These are phyloP conservation scores for Triticum dicoccoides DNA, from an alignment of 176 grass and related monocot species.

Conservation along the genomic window DNA sequence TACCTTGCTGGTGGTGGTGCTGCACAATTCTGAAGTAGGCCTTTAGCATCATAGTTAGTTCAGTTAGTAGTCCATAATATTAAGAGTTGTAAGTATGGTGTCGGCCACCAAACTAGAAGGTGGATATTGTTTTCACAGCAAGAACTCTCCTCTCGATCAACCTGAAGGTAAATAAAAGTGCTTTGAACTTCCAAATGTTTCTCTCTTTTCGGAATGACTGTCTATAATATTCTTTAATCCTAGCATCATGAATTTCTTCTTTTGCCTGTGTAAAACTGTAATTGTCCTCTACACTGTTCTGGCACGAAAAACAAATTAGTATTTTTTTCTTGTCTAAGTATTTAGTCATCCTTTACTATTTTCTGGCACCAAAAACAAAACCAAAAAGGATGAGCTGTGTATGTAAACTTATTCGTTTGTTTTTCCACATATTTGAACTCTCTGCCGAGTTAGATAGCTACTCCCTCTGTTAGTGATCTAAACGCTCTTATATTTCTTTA, in stretches of 20 bases:
- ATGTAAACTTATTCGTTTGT: background rate
- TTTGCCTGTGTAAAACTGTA: background rate
- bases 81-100: constrained; percentile 51
- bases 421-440: background rate
- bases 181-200: constrained; percentile 27
- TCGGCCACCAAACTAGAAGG: constrained; percentile 45
- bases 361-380: background rate
- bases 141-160: constrained; percentile 42
- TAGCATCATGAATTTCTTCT: background rate
- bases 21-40: constrained; percentile 44
- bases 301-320: background rate
- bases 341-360: background rate
- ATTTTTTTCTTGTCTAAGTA: background rate
- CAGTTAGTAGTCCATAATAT: constrained; percentile 17
- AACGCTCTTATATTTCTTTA: too few species aligned
- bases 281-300: background rate
- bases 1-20: constrained; percentile 72
- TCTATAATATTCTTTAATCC: background rate
- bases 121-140: constrained; percentile 30
- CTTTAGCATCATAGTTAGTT: constrained; percentile 34
- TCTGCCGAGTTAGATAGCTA: background rate
- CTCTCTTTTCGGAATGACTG: background rate
- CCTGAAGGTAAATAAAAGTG: constrained; percentile 42
- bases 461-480: too few species aligned
- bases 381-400: background rate